phyloP scores from a whole-genome alignment of 2,329 filamentous ascomycete species.

The Dryadomyces sulphureus region DNA sequence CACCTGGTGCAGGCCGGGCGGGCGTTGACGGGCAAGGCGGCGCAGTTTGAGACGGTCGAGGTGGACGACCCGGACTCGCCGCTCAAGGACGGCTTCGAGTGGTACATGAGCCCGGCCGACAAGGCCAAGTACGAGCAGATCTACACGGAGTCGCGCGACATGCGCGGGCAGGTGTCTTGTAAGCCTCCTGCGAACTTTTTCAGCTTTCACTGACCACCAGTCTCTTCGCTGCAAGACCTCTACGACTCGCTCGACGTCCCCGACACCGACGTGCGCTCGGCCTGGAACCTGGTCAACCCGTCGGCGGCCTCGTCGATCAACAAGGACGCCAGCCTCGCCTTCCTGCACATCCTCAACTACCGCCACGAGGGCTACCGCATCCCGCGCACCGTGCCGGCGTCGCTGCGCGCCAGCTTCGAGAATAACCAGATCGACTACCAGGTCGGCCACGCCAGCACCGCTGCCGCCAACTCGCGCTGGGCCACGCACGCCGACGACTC shows the following conservation, averaged over 20 bases:
- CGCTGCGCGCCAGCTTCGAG: slow-evolving; percentile 83
- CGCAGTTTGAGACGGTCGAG: slow-evolving; percentile 73
- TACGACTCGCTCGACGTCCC: slow-evolving; percentile 68
- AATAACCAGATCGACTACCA: slow-evolving; percentile 96
- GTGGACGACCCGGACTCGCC: slow-evolving; percentile 54
- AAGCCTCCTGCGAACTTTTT: slow-evolving; percentile 16
- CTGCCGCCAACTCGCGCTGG: slow-evolving; percentile 52
- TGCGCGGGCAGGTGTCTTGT: slow-evolving; percentile 73
- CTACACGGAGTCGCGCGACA: slow-evolving; percentile 81
- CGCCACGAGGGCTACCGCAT: slow-evolving; percentile 91
- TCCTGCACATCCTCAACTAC: slow-evolving; percentile 93
- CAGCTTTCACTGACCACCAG: slow-evolving; percentile 24
- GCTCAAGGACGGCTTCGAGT: slow-evolving; percentile 93
- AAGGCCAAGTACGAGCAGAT: slow-evolving; percentile 95
- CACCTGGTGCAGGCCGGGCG: slow-evolving; percentile 75
- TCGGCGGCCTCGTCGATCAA: slow-evolving; percentile 70
- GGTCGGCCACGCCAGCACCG: slow-evolving; percentile 55
- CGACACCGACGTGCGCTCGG: slow-evolving; percentile 70
- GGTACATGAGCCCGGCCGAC: slow-evolving; percentile 93
- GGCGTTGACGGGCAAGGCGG: slow-evolving; percentile 63
- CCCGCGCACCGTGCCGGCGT: slow-evolving; percentile 78
- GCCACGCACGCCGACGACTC: slow-evolving; percentile 63
- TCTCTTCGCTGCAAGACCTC: slow-evolving; percentile 64
- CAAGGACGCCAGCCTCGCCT: slow-evolving; percentile 88
- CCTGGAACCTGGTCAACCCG: slow-evolving; percentile 96